Base-by-base conservation (phyloP, 495 filamentous ascomycete species). In the Lindgomyces ingoldianus region DNA sequence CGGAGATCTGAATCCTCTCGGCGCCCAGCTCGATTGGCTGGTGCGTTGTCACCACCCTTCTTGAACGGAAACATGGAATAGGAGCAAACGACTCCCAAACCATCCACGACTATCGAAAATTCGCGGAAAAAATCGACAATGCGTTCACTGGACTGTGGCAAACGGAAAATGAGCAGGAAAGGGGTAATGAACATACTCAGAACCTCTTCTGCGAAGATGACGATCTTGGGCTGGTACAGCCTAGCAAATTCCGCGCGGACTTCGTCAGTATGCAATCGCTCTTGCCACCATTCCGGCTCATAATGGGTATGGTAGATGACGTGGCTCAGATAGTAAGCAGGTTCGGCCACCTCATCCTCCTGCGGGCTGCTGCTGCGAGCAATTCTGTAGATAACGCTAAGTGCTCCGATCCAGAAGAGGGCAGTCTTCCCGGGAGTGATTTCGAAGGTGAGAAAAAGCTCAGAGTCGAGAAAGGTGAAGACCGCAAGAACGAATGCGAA, bases 41-140 rank as follows among this genome's bases (percentile, higher is more conserved):
- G 57, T 1, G 47, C 67, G 54, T 80, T 85, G 59, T 87, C 87
- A 18, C 83, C 78, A 25, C 87, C 89, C 70, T 89, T 93, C 74
- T 96, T 90, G 80, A 98, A 98, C 66, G 96, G 90, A 67, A 98
- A 98, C n/a, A 96, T 91, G 19, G 93, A 94, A 76, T 96, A 97
- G 14, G 91, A 95, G 74, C 94, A 98, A 19, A 98, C 90, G 71
- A 96, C 91, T 36, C 94, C 94, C 59, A 98, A 82, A 0, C 94
- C 94, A 77, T 98, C 95, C 11, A 98, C 91, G 69, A 98, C 93
- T 19, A 98, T 85, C 1, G 94, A 96, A 70, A 96, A 97, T 72
- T 98, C 94, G 16, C 94, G 85, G 77, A 98, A 97, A 77, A 98
- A 98, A 72, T 98, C 94, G 52, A 98, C 89, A 61, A 98, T 85